Base-by-base conservation (phyloP, 139 green algal species). In the Microglena sp. region DNA sequence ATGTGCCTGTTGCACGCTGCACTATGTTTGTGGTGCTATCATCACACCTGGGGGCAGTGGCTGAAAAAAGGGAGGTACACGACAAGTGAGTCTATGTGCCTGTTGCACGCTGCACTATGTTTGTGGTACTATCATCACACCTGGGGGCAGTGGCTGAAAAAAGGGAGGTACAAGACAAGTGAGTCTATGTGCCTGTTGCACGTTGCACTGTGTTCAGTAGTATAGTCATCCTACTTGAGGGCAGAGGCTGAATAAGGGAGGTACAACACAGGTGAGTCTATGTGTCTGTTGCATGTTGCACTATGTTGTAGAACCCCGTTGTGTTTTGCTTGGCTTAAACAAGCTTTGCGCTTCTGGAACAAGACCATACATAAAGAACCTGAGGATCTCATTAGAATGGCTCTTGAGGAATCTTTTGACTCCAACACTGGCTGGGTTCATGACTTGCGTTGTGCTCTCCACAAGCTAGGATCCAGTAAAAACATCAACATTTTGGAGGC, bases 61-160 rank as follows among this genome's bases (percentile, higher is more conserved):
- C 40, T 11, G 18, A 18, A 50, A 24, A n/a, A 18, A 50, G 40
- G 40, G 40, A 50, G 40, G 18, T 11, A 50, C 40, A 18, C 11
- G 40, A 50, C 15, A 18, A 60, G 75, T 78, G 44, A 63, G 75
- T 45, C 32, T n/a, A n/a, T n/a, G 21, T 22, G 28, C 11, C 32
- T 6, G 36, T 7, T 30, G 27, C 29, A 50, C 11, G 18, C 18
- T 50, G 15, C 11, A 50, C 15, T 11, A 50, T 28, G 55, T 35
- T 11, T 4, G 55, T 28, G 6, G 18, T 46, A 46, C 8, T n/a
- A 11, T 8, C 11, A 8, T 11, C 8, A 11, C 8, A 11, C 40
- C 11, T 58, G 24, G 11, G 40, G 11, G 40, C 40, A 18, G 18
- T 11, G 40, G 40, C 40, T 11, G 18, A 18, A 50, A 24, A n/a